Evolutionary conservation across 1,284 basidiomycete genomes (phyloP), one percentile per base, ranked within the genome.

Genomic region (Ceratobasidium sp.): DNA sequence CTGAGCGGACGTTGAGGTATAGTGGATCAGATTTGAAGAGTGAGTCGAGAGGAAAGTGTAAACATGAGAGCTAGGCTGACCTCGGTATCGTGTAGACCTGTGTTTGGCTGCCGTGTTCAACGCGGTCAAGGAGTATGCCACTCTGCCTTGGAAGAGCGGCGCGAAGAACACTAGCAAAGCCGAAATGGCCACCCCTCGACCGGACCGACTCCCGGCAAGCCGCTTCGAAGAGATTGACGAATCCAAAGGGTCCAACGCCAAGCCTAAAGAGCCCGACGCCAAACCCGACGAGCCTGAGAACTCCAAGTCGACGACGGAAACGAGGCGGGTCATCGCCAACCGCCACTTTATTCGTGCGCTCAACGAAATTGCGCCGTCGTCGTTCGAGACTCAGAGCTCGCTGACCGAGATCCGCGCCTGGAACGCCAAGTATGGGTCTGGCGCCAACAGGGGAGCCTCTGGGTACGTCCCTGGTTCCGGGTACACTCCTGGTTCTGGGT

Each of bases 11-110:
- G 0, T 93, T 94, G 75, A 90, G 89, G 78, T 97, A 96, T 85
- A 97, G 96, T 73, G 95, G 95, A 18, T 96, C 95, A 20, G 96
- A 97, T 84, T 86, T 97, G 78, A 97, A 96, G 84, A 94, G 96
- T 96, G 80, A 84, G 94, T 88, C 0, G 41, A 16, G 55, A 35
- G 1, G 23, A 3, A 18, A 5, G 14, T 12, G 12, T n/a, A n/a
- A 18, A 59, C 30, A 14, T 23, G 1, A n/a, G 4, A 35, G 27
- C 30, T 66, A 38, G 5, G 30, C 65, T 23, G 50, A 78, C 78
- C 66, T 30, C 79, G 18, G 2, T 27, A 79, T 74, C 48, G 44
- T 55, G 2, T 81, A 97, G 95, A 97, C 85, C 85, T 97, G 35
- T 96, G 95, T 83, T 95, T 97, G 44, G 91, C 94, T 69, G 95